Evolutionary conservation across 2,329 filamentous ascomycete species (phyloP).

Genomic region (Neurospora sp.): DNA sequence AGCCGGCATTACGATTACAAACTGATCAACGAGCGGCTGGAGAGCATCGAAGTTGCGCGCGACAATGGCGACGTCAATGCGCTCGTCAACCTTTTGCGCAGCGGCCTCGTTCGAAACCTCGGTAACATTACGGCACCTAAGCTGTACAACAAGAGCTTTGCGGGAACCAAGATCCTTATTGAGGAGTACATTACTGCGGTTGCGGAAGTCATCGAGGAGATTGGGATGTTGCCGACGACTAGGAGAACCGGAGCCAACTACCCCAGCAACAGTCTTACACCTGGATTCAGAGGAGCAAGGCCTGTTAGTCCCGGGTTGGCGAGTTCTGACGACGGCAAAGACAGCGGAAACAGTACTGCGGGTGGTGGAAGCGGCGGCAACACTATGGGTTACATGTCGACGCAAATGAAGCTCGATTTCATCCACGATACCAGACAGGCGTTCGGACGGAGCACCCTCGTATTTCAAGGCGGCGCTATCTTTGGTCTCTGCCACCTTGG

Average conservation of each 20-base stretch:
- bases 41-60: constrained; percentile 58
- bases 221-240: constrained; percentile 49
- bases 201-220: constrained; percentile 69
- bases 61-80: constrained; percentile 63
- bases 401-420: constrained; percentile 61
- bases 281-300: not conserved
- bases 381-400: constrained; percentile 14
- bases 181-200: constrained; percentile 85
- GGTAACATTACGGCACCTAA: constrained; percentile 78
- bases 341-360: not conserved
- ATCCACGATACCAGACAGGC: constrained; percentile 81
- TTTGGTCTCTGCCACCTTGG: constrained; percentile 87
- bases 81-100: constrained; percentile 70
- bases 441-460: constrained; percentile 76
- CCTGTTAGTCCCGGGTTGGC: not conserved
- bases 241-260: not conserved
- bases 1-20: constrained; percentile 80
- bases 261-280: not conserved
- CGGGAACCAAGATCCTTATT: constrained; percentile 81
- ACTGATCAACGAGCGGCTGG: constrained; percentile 68
- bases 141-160: constrained; percentile 76
- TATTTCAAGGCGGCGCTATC: constrained; percentile 82
- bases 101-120: constrained; percentile 73
- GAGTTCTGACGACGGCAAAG: not conserved
- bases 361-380: constrained; percentile 1